A percentile compares a stretch with the other conserved stretches of the same genome.
Conservation (phyloP, 768 basidiomycete species). For the Chalciporus chontae region DNA sequence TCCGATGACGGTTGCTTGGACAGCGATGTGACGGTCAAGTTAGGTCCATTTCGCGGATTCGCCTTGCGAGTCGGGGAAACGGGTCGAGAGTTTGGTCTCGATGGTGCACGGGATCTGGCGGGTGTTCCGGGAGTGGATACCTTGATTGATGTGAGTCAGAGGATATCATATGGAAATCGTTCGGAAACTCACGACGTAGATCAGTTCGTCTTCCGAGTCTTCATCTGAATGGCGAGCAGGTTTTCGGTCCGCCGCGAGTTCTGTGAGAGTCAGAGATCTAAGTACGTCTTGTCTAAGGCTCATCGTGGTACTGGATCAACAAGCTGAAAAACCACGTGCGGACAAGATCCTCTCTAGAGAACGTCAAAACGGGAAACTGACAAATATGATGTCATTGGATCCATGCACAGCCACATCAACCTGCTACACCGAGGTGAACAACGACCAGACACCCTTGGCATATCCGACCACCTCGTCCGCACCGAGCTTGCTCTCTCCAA, state of each 20-base stretch:
- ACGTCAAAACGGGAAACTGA: slow-evolving; percentile 10
- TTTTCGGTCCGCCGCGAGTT: slow-evolving; percentile 28
- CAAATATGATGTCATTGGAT: slow-evolving; percentile 21
- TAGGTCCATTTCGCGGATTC: slow-evolving; percentile 22
- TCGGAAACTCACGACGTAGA: slow-evolving; percentile 58
- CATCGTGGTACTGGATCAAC: slow-evolving; percentile 43
- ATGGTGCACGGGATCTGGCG: slow-evolving; percentile 53
- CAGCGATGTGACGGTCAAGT: slow-evolving; percentile 22
- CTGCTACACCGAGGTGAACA: slow-evolving; percentile 68
- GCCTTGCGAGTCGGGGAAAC: slow-evolving; percentile 31
- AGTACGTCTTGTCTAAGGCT: slow-evolving; percentile 68
- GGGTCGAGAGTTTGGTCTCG: slow-evolving; percentile 46
- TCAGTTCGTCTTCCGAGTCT: slow-evolving; percentile 65
- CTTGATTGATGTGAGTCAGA: slow-evolving; percentile 34
- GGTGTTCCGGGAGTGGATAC: slow-evolving; percentile 69
- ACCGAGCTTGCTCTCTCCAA: slow-evolving; percentile 89
- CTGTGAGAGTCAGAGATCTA: slow-evolving; percentile 46
- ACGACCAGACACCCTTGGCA: slow-evolving; percentile 76
- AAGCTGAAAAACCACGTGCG: not conserved
- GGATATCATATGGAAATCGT: not conserved
- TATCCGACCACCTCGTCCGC: slow-evolving; percentile 87
- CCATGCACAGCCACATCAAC: slow-evolving; percentile 5
- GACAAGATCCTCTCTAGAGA: not conserved
- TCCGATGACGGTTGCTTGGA: slow-evolving; percentile 37
- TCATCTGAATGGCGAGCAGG: slow-evolving; percentile 30